Percentiles rank a stretch among this genome's conserved stretches.
These are phyloP conservation scores for Wickerhamomyces sp. DNA, from an alignment of 1,139 yeast species.

Conservation along the genomic window DNA sequence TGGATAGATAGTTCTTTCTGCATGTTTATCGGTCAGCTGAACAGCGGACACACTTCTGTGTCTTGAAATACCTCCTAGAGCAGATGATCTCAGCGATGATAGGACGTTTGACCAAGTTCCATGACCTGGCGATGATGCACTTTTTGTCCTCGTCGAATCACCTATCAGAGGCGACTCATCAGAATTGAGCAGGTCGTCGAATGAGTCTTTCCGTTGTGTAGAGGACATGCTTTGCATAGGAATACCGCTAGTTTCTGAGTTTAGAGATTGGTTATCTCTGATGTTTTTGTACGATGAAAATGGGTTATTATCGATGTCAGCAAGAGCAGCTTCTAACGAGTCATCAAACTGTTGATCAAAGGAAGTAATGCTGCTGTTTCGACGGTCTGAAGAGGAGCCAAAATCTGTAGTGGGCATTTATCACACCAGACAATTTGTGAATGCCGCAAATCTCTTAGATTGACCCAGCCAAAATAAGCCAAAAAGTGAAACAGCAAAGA, in stretches of 20 bases:
- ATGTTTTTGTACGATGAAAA: constrained; percentile 20
- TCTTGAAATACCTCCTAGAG: background rate
- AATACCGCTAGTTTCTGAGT: constrained; percentile 13
- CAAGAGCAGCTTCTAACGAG: constrained; percentile 35
- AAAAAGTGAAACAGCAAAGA: too few species aligned
- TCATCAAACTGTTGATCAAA: constrained; percentile 34
- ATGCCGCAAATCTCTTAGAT: too few species aligned
- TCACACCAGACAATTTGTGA: background rate
- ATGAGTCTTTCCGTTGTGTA: constrained; percentile 20
- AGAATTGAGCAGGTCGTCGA: constrained; percentile 22
- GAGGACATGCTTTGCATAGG: constrained; percentile 22
- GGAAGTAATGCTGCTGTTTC: constrained; percentile 30
- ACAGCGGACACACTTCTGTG: constrained; percentile 17
- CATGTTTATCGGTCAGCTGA: constrained; percentile 28
- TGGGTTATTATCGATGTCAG: constrained; percentile 28
- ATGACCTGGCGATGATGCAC: background rate
- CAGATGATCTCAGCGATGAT: constrained; percentile 5
- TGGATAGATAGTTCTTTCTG: constrained; percentile 37
- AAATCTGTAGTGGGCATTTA: constrained; percentile 18
- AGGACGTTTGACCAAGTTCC: constrained; percentile 11
- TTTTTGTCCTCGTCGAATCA: constrained; percentile 4
- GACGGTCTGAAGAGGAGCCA: constrained; percentile 17
- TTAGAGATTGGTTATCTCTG: constrained; percentile 4
- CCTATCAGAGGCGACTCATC: constrained; percentile 23
- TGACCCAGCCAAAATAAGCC: too few species aligned